Base-by-base conservation (phyloP, 1,284 basidiomycete genomes). In the Papiliotrema laurentii region DNA sequence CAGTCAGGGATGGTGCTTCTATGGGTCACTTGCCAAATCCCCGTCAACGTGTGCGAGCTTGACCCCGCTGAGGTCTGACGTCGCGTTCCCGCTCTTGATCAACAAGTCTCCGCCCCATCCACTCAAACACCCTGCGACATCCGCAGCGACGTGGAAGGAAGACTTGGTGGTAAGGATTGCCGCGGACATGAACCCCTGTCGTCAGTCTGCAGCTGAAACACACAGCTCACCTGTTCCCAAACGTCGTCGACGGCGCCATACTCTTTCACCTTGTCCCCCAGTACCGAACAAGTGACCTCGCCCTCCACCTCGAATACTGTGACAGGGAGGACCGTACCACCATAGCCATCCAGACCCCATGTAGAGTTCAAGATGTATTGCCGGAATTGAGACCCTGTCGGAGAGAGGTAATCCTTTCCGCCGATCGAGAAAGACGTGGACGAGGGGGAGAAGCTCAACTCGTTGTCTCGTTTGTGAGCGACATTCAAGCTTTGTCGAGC, bases 221-320 rank as follows among this genome's bases (percentile, higher is more conserved):
- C 4, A 33, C n/a, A 26, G 44, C 54, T 47, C 19, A 58, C 55
- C 54, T 56, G 44, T 28, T 63, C 59, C 55, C 59, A 63, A 14
- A 63, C 61, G 43, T 63, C 61, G 42, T 63, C 61, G 13, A 31
- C 27, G 14, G 38, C 13, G 13, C 43, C 27, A 31, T 54, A 63
- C 30, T 52, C 45, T 4, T 44, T 40, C 9, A 63, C 51, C 41
- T 48, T 37, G 19, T 54, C 43, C 6, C 56, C 61, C 18, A 63
- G 50, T 9, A 43, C 43, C 48, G 56, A 56, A 41, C 61, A 63
- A 9, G 59, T 63, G 5, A 60, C 52, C 19, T 59, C 49, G 5
- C 59, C 61, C 16, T 50, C 50, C 6, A 63, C 59, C 4, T 55
- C 46, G 24, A 63, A 47, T 3, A 60, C 61, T 27, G 61, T 60